phyloP scores from a whole-genome alignment of 257 asterid species.

The Penstemon davidsonii region DNA sequence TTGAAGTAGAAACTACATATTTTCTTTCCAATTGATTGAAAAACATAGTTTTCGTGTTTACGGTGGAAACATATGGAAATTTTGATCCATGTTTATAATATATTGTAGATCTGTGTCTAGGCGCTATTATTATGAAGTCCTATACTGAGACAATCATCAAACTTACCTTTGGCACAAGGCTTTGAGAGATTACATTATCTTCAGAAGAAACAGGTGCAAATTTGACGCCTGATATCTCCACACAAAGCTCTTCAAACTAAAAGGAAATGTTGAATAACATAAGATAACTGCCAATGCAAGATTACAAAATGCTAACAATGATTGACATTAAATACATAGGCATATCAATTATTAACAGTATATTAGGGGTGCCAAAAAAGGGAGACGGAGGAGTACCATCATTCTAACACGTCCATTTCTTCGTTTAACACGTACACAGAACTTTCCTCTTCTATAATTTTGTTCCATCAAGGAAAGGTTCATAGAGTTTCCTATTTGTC shows the following conservation, averaged over 20 bases:
- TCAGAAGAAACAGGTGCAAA: conserved; percentile 53
- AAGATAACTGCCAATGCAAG: conserved; percentile 27
- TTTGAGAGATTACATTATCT: conserved; percentile 55
- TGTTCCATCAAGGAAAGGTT: conserved; percentile 58
- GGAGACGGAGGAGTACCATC: conserved; percentile 53
- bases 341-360: conserved; percentile 6
- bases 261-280: conserved; percentile 21
- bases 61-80: too few relatives aligned
- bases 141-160: not conserved
- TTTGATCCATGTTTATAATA: not conserved
- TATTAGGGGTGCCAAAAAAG: conserved; percentile 13
- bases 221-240: conserved; percentile 65
- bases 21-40: too few relatives aligned
- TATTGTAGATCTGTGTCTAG: not conserved
- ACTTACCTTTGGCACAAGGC: conserved; percentile 85
- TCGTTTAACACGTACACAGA: conserved; percentile 68
- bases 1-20: too few relatives aligned
- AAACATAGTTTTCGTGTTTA: too few relatives aligned
- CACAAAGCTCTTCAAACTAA: conserved; percentile 68
- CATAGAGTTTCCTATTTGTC: conserved; percentile 45
- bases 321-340: conserved; percentile 10
- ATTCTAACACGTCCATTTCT: conserved; percentile 87
- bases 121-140: not conserved
- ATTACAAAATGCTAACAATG: conserved; percentile 1
- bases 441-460: conserved; percentile 58